Conservation (phyloP, 768 basidiomycete genomes). For the Rubroboletus satanas region DNA sequence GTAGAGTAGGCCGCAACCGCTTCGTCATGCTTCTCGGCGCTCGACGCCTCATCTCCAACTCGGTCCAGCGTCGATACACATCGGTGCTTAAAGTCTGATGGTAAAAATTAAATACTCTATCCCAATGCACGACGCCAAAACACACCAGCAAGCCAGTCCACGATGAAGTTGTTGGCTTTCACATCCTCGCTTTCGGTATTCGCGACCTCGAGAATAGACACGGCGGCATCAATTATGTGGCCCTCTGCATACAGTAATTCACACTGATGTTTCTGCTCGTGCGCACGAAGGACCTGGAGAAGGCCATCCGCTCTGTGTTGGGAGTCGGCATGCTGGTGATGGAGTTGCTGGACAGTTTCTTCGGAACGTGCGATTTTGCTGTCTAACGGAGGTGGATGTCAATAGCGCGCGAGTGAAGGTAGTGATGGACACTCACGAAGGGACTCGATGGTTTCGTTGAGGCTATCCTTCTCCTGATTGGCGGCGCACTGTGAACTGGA, state of each 20-base stretch:
- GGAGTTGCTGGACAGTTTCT: neutral
- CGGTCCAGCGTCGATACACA: neutral
- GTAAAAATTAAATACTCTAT: neutral
- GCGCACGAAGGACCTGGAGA: neutral
- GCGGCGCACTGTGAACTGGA: neutral
- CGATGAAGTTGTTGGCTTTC: neutral
- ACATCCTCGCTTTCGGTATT: neutral
- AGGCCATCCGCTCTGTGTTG: neutral
- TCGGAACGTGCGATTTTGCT: neutral
- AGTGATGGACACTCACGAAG: neutral
- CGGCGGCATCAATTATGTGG: neutral
- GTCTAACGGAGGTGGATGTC: neutral
- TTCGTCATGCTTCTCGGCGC: neutral
- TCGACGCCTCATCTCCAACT: neutral
- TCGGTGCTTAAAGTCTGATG: conserved; percentile 1
- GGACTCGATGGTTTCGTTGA: neutral
- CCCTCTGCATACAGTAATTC: conserved; percentile 1
- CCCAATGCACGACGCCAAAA: neutral
- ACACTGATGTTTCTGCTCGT: conserved; percentile 6
- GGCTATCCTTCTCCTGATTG: neutral
- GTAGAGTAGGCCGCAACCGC: neutral
- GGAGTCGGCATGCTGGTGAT: neutral
- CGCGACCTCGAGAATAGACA: neutral
- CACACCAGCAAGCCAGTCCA: conserved; percentile 8
- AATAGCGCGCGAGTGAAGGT: neutral